Base-by-base conservation (phyloP, 2,329 filamentous ascomycete species). In the Cladosporium colombiae region DNA sequence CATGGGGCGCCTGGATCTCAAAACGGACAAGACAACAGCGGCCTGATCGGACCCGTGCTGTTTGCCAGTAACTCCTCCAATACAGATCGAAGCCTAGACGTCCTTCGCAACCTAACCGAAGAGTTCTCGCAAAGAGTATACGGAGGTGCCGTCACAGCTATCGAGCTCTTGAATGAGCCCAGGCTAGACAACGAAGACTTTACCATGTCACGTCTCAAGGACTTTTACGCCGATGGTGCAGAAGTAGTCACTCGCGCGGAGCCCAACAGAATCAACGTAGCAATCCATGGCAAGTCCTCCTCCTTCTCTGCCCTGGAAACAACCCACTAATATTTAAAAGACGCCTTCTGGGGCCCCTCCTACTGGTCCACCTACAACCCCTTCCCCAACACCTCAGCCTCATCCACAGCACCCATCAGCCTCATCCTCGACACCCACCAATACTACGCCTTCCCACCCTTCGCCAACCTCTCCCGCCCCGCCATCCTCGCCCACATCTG, bases 21-120 rank as follows among this genome's bases (percentile, higher is more conserved):
- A 70, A 88, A 88, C 68, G 86, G 86, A 11, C 88, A 85, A 72
- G 86, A 89, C 74, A 88, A 89, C 74, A 86, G 83, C 49, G 87
- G 87, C 13, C 61, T 71, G 25, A 65, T 70, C 40, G 72, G 66
- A 7, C 60, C 65, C 13, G 66, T 68, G n/a, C 52, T 40, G 13
- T 73, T 70, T 53, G 49, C 66, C 13, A 60, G 35, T 21, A 74
- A 72, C 60, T 33, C 52, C 5, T 65, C 71, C 13, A 72, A 71
- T 53, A 40, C 65, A 23, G 70, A 71, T 44, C 66, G 71, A 5
- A 74, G 64, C 18, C 55, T 71, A 13, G 63, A 68, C 10, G 69
- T 71, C 11, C 67, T 74, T 14, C 65, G 65, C 29, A 73, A 73
- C 62, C 40, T 74, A 21, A 72, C 71, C 10, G 55, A 50, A 16